These are phyloP conservation scores for Schizopora paradoxa DNA, from an alignment of 1,284 basidiomycete genomes.

Conservation along the genomic window DNA sequence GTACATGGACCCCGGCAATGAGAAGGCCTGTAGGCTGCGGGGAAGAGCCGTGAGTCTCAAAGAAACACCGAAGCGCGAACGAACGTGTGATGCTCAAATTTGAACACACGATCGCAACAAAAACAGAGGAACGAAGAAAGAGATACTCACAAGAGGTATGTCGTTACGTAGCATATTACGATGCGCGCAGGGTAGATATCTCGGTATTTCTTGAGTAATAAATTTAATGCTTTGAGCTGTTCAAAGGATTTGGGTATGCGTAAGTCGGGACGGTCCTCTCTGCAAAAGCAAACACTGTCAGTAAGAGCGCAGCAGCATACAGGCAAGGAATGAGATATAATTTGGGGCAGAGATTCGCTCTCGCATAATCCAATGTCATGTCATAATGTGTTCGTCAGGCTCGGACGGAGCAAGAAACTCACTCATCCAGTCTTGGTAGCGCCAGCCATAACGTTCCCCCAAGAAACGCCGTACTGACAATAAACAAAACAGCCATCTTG, in stretches of 20 bases:
- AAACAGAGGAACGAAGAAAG: slow-evolving; percentile 6
- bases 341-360: slow-evolving; percentile 19
- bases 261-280: slow-evolving; percentile 67
- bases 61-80: too few relatives aligned
- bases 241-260: slow-evolving; percentile 80
- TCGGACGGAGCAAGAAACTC: slow-evolving; percentile 29
- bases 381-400: slow-evolving; percentile 1
- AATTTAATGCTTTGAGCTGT: slow-evolving; percentile 77
- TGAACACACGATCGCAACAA: slow-evolving; percentile 14
- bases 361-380: slow-evolving; percentile 5
- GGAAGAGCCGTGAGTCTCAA: too few relatives aligned
- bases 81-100: neutral
- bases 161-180: slow-evolving; percentile 76
- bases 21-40: slow-evolving; percentile 88
- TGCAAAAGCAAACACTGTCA: slow-evolving; percentile 26
- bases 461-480: slow-evolving; percentile 62
- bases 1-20: slow-evolving; percentile 97
- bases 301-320: too few relatives aligned
- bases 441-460: slow-evolving; percentile 75
- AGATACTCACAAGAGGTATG: slow-evolving; percentile 82
- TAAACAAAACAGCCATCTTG: slow-evolving; percentile 78
- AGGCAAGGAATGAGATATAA: too few relatives aligned
- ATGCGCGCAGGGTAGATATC: slow-evolving; percentile 80
- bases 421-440: slow-evolving; percentile 75
- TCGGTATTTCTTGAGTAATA: slow-evolving; percentile 83